Percentiles rank a stretch among this genome's conserved stretches.
Evolutionary conservation across 768 basidiomycete species (phyloP).

Genomic region (Suillus alpinus): DNA sequence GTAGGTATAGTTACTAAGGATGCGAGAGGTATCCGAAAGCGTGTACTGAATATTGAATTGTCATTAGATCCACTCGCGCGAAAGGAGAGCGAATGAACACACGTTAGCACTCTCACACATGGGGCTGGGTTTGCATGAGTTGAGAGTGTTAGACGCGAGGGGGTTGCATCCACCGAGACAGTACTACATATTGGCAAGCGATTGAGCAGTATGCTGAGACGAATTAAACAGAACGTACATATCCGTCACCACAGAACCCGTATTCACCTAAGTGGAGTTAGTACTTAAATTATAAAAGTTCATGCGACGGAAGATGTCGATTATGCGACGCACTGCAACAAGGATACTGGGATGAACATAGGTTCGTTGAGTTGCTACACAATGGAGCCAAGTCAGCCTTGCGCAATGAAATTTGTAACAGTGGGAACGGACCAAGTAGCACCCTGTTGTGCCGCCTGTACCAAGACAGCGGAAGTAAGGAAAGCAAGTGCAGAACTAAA

Average conservation of each 20-base stretch:
- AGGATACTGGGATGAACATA: constrained; percentile 36
- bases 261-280: constrained; percentile 39
- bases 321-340: constrained; percentile 41
- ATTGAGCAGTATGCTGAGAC: constrained; percentile 4
- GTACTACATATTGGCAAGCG: constrained; percentile 42
- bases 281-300: neutral
- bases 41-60: constrained; percentile 55
- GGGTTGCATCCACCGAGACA: constrained; percentile 90
- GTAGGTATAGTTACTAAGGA: constrained; percentile 60
- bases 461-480: constrained; percentile 17
- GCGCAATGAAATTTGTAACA: neutral
- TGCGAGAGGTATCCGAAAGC: constrained; percentile 62
- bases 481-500: constrained; percentile 22
- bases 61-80: neutral
- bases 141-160: constrained; percentile 56
- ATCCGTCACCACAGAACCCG: constrained; percentile 49
- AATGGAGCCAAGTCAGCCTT: constrained; percentile 1
- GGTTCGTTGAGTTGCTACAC: constrained; percentile 35
- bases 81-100: constrained; percentile 17
- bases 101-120: constrained; percentile 65
- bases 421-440: constrained; percentile 23
- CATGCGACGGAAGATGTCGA: neutral
- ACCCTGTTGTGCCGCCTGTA: constrained; percentile 24
- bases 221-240: constrained; percentile 25
- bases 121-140: constrained; percentile 70